phyloP scores from a whole-genome alignment of 2,329 filamentous ascomycete species.

The Beauveria australis region DNA sequence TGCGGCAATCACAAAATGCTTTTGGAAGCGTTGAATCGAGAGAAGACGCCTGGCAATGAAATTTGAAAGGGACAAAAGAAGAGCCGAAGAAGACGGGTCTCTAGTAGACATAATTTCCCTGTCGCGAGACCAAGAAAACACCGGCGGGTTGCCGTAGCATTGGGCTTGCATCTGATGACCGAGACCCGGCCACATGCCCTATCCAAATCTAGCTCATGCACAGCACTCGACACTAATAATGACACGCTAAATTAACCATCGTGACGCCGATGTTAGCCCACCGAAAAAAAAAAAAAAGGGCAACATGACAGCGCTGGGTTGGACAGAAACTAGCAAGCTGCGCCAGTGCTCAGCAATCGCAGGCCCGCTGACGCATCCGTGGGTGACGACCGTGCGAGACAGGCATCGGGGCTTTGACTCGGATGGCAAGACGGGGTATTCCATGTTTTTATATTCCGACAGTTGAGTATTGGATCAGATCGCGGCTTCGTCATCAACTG shows the following conservation, averaged over 20 bases:
- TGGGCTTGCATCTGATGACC: conserved; percentile 3
- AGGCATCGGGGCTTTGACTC: too few relatives aligned
- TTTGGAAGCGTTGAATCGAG: not conserved
- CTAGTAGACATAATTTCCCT: not conserved
- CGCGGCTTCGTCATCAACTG: too few relatives aligned
- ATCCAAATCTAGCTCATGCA: not conserved
- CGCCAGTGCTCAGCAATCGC: too few relatives aligned
- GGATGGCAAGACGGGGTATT: too few relatives aligned
- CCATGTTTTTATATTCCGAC: too few relatives aligned
- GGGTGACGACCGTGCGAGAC: too few relatives aligned
- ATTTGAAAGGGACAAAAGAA: not conserved
- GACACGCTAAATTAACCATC: not conserved
- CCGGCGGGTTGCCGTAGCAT: not conserved
- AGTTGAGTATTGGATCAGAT: too few relatives aligned
- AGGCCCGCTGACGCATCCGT: too few relatives aligned
- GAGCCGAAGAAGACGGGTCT: not conserved
- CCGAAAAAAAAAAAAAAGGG: not conserved
- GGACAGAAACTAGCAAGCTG: not conserved
- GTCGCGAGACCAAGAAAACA: not conserved
- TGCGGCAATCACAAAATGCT: not conserved
- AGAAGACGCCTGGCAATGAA: not conserved
- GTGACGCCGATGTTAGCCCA: not conserved
- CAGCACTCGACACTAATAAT: not conserved
- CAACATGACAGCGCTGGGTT: not conserved
- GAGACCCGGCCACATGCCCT: not conserved